Evolutionary conservation across 2,329 filamentous ascomycete species (phyloP).

Genomic region (Ophiostoma montium): DNA sequence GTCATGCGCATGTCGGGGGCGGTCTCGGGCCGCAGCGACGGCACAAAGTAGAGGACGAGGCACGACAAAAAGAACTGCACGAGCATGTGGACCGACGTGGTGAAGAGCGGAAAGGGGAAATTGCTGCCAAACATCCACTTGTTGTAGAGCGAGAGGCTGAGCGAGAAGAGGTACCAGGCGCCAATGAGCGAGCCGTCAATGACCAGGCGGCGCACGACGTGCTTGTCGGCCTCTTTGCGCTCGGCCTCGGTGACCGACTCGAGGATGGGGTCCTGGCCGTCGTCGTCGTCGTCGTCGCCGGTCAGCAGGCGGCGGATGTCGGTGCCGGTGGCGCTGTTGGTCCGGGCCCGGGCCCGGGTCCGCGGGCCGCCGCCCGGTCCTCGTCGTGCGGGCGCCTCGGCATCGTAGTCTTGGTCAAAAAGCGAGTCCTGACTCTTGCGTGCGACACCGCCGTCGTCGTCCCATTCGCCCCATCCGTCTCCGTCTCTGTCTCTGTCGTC

Average conservation of each 20-base stretch:
- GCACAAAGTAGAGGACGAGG: conserved; percentile 67
- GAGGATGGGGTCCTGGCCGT: neutral
- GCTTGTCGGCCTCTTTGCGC: conserved; percentile 61
- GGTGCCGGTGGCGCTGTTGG: neutral
- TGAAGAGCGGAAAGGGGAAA: conserved; percentile 91
- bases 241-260: conserved; percentile 49
- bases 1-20: conserved; percentile 50
- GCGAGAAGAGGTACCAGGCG: conserved; percentile 81
- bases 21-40: conserved; percentile 52
- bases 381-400: neutral
- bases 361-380: conserved; percentile 46
- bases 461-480: conserved; percentile 67
- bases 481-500: conserved; percentile 45
- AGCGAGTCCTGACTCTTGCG: conserved; percentile 1
- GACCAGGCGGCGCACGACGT: conserved; percentile 51
- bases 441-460: conserved; percentile 58
- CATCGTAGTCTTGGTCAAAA: conserved; percentile 40
- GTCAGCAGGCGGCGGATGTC: neutral
- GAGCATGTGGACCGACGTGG: conserved; percentile 87
- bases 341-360: conserved; percentile 50
- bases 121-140: conserved; percentile 98
- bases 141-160: conserved; percentile 94
- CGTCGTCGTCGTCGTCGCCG: neutral
- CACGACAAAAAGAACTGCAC: conserved; percentile 78
- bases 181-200: conserved; percentile 72